Percentiles rank a stretch among this genome's conserved stretches.
These are phyloP conservation scores for Cardiosporidium cionae DNA, from an alignment of 169 alveolate genomes.

Conservation along the genomic window DNA sequence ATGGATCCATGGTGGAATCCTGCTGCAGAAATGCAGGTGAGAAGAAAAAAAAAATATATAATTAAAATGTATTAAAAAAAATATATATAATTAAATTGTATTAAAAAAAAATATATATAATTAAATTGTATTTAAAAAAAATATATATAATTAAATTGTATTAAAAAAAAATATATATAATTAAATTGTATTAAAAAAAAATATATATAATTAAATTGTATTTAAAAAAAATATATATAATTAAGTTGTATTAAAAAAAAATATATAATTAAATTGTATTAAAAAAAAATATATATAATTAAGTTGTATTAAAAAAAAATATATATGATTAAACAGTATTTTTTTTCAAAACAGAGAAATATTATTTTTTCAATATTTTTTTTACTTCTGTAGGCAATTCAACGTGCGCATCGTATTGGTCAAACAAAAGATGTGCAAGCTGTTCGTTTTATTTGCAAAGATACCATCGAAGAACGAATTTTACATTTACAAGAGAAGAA, in stretches of 20 bases:
- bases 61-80: background rate
- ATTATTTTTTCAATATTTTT: constrained; percentile 43
- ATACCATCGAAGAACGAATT: constrained; percentile 93
- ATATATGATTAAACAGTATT: background rate
- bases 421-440: constrained; percentile 87
- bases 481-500: constrained; percentile 82
- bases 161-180: background rate
- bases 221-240: background rate
- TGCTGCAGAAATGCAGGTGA: constrained; percentile 94
- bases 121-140: background rate
- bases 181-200: background rate
- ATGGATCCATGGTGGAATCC: constrained; percentile 99
- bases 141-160: background rate
- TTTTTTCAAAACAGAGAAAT: background rate
- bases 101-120: background rate
- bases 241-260: background rate
- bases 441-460: constrained; percentile 80
- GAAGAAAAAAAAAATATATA: background rate
- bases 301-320: background rate
- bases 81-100: background rate
- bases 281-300: background rate
- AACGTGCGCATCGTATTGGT: constrained; percentile 94
- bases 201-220: background rate
- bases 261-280: background rate
- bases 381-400: constrained; percentile 86